A percentile compares a stretch with the other conserved stretches of the same genome.
Evolutionary conservation across 768 basidiomycete genomes (phyloP).

Genomic region (Lactarius tabidus): DNA sequence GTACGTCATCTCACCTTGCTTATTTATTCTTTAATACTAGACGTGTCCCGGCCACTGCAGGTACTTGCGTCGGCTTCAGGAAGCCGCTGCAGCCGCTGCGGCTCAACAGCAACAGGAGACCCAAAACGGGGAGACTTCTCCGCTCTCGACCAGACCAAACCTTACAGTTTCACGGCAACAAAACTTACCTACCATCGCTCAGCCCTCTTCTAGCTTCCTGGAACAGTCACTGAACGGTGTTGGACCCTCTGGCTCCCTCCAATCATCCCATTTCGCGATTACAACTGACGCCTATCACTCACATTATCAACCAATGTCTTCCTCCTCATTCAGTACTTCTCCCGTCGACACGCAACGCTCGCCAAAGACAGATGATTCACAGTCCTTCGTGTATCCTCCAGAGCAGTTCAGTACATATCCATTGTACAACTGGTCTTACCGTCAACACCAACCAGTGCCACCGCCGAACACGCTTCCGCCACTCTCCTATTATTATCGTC

Average conservation of each 20-base stretch:
- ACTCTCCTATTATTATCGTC: conserved; percentile 70
- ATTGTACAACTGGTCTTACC: conserved; percentile 67
- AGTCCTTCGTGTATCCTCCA: conserved; percentile 36
- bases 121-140: conserved; percentile 31
- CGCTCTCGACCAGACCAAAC: conserved; percentile 18
- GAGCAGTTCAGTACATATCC: conserved; percentile 64
- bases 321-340: conserved; percentile 39
- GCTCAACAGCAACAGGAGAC: conserved; percentile 42
- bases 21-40: background rate
- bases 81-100: conserved; percentile 56
- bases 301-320: conserved; percentile 44
- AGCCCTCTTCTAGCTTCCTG: conserved; percentile 42
- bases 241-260: conserved; percentile 41
- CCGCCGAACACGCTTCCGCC: conserved; percentile 46
- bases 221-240: conserved; percentile 45
- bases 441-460: conserved; percentile 52
- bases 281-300: conserved; percentile 63
- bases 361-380: conserved; percentile 43
- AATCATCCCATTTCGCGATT: conserved; percentile 69
- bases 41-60: conserved; percentile 36
- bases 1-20: conserved; percentile 42
- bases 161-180: conserved; percentile 19
- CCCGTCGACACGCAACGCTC: conserved; percentile 38
- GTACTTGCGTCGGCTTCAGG: conserved; percentile 76
- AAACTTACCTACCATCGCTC: conserved; percentile 17